Evolutionary conservation across 78 protist species (phyloP).

Genomic region (Dictyostelium intermedium): DNA sequence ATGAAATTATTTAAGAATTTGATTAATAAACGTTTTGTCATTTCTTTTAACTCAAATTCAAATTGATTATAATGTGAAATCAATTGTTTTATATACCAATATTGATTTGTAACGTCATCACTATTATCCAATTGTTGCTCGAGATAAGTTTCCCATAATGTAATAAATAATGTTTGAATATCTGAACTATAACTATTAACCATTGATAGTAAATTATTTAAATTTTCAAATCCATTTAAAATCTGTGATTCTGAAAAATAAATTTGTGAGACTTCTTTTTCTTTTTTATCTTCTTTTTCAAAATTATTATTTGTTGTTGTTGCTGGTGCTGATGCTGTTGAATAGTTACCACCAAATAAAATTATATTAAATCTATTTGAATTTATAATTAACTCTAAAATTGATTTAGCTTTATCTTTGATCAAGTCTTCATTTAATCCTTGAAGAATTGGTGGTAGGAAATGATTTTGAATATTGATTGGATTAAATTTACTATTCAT

Average conservation of each 20-base stretch:
- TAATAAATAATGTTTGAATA: neutral
- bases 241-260: constrained; percentile 9
- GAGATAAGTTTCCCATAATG: constrained; percentile 1
- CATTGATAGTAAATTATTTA: neutral
- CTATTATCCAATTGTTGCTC: neutral
- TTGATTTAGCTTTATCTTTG: neutral
- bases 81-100: constrained; percentile 3
- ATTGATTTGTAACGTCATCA: neutral
- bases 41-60: constrained; percentile 2
- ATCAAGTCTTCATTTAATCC: neutral
- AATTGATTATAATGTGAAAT: neutral
- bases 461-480: neutral
- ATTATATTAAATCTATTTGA: neutral
- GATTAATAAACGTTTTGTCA: constrained; percentile 3
- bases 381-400: constrained; percentile 9
- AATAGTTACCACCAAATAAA: neutral
- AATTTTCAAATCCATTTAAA: constrained; percentile 2
- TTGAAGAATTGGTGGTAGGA: constrained; percentile 13
- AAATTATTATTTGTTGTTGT: neutral
- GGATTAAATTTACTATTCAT: neutral
- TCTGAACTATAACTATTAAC: neutral
- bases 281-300: neutral
- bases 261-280: neutral
- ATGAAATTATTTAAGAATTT: neutral
- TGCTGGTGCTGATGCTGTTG: neutral